Base-by-base conservation (phyloP, 2,329 filamentous ascomycete genomes). In the Ceratocystis variospora region DNA sequence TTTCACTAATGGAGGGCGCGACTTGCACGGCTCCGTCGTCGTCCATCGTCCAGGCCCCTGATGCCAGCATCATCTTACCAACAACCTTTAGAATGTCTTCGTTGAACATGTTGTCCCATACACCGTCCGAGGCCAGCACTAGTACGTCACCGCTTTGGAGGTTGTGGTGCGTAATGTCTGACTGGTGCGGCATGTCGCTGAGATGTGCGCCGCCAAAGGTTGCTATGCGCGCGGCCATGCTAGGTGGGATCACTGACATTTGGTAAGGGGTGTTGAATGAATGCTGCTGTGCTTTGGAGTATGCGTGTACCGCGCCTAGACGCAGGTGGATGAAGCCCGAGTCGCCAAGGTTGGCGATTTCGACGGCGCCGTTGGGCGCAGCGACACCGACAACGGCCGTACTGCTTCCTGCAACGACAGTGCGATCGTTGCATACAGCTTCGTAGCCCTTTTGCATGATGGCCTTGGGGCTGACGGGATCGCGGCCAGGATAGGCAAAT, bases 231-330 rank as follows among this genome's bases (percentile, higher is more conserved):
- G 85, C 83, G 66, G 90, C 82, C 76, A 96, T 87, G 71, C 83
- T 84, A 2, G 87, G 83, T 0, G 94, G 93, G 6, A 96, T 87
- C 64, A 96, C 86, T 65, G 90, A 93, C 50, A 99, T 83, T 75
- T 99, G 94, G 73, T 89, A 99, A 0, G 94, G 94, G 0, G 94
- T 97, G 76, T 99, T 99, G 81, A 99, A 99, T 55, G 87, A 91
- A 75, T 99, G 94, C 0, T 91, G 96, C 76, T 99, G 94, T 28
- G 90, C 88, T 61, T 86, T 83, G 1, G 91, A 96, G 73, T 86
- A 87, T 66, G 87, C 83, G 74, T 94, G 87, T 41, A 99, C 89
- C 15, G 88, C 90, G 70, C 93, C 95, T 31, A 90, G 83, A 15
- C 91, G 86, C 68, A 97, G 80, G 69, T 96, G 87, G 66, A 97